phyloP scores from a whole-genome alignment of 225 moss, liverwort and hornwort species.

The Polytrichum formosum region DNA sequence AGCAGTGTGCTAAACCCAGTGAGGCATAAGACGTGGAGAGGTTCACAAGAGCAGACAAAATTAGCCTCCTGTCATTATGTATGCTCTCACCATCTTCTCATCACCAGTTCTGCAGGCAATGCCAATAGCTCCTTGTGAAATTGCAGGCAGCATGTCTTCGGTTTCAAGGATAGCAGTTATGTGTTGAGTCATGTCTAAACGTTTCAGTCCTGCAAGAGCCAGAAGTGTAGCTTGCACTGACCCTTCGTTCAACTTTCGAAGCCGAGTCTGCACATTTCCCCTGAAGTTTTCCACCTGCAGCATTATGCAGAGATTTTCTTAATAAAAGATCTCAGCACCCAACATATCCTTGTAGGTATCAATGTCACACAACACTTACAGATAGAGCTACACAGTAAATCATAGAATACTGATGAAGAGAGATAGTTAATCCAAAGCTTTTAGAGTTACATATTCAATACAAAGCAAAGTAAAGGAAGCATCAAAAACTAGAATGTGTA shows the following conservation, averaged over 20 bases:
- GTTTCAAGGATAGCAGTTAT: constrained; percentile 72
- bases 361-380: neutral
- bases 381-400: too few relatives aligned
- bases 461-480: too few relatives aligned
- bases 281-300: constrained; percentile 82
- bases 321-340: neutral
- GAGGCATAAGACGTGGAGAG: too few relatives aligned
- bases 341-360: neutral
- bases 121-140: constrained; percentile 95
- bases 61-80: too few relatives aligned
- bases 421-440: too few relatives aligned
- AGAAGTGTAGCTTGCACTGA: constrained; percentile 80
- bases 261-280: constrained; percentile 91
- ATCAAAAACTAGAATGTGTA: too few relatives aligned
- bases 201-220: constrained; percentile 87
- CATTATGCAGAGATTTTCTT: neutral
- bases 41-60: too few relatives aligned
- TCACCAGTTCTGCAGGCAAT: constrained; percentile 85
- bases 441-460: too few relatives aligned
- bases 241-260: constrained; percentile 85
- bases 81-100: constrained; percentile 58
- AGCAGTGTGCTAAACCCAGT: too few relatives aligned
- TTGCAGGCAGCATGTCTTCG: constrained; percentile 95
- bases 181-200: constrained; percentile 87
- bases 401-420: too few relatives aligned